phyloP scores from a whole-genome alignment of 345 rosid genomes.

The Eucalyptus curtisii region DNA sequence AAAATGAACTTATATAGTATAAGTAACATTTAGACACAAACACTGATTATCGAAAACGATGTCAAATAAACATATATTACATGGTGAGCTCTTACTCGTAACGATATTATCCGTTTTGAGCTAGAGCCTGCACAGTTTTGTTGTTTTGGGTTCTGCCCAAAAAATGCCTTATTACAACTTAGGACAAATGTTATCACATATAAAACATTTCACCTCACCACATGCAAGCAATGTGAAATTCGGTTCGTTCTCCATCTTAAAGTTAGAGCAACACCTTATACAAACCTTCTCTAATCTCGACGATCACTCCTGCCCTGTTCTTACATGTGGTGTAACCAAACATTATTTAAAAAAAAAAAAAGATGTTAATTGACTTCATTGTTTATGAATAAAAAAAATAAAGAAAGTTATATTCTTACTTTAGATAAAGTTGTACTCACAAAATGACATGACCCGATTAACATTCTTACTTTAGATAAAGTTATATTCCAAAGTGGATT shows the following conservation, averaged over 20 bases:
- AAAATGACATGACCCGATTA: neutral
- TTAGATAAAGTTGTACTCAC: neutral
- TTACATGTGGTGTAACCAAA: neutral
- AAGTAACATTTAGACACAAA: no score
- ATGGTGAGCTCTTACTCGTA: no score
- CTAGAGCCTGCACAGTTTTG: fast-evolving
- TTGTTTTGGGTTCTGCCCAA: no score
- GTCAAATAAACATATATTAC: no score
- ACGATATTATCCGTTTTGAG: no score
- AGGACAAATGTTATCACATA: no score
- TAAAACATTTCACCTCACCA: neutral
- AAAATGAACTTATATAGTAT: neutral
- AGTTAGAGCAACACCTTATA: no score
- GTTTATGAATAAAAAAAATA: neutral
- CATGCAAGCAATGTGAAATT: fast-evolving
- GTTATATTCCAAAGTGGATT: neutral
- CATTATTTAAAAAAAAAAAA: neutral
- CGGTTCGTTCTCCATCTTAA: no score
- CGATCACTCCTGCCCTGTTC: neutral
- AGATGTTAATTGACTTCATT: neutral
- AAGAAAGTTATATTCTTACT: neutral
- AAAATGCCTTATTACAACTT: no score
- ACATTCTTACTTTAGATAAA: neutral
- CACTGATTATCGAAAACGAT: fast-evolving
- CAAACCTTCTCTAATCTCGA: no score